Evolutionary conservation across 441 rosid genomes (phyloP).

Genomic region (Gossypium davidsonii): DNA sequence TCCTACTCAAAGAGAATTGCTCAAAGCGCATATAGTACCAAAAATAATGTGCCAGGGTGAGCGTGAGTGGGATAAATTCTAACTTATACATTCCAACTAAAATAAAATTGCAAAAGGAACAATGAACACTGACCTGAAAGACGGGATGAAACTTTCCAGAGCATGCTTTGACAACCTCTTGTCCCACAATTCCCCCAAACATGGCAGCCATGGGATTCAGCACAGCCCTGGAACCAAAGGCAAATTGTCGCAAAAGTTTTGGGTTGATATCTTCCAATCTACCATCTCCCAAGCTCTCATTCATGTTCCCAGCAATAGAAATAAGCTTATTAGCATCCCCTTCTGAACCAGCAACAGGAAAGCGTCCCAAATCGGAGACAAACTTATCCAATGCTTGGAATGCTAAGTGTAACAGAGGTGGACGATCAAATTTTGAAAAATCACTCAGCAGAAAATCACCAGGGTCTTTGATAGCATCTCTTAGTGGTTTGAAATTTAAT

Average conservation of each 20-base stretch:
- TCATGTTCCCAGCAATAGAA: conserved; percentile 43
- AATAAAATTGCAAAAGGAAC: not conserved
- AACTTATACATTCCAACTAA: not conserved
- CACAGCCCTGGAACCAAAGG: conserved; percentile 92
- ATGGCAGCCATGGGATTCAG: conserved; percentile 99
- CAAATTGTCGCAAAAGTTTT: conserved; percentile 62
- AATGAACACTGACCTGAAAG: conserved; percentile 53
- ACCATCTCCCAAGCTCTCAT: conserved; percentile 56
- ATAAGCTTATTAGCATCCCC: conserved; percentile 77
- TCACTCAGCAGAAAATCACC: conserved; percentile 94
- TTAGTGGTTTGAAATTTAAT: conserved; percentile 70
- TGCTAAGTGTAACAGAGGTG: conserved; percentile 84
- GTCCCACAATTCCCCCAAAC: conserved; percentile 98
- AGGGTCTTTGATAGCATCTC: conserved; percentile 78
- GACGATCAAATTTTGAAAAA: conserved; percentile 87
- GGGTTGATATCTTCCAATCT: conserved; percentile 61
- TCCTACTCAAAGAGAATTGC: not conserved
- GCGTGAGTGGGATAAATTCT: not conserved
- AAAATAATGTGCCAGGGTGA: not conserved
- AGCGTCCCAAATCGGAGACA: conserved; percentile 49
- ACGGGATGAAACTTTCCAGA: conserved; percentile 97
- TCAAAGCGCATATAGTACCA: not conserved
- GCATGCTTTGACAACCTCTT: conserved; percentile 96
- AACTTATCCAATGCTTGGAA: conserved; percentile 87
- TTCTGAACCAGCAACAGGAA: conserved; percentile 83